Base-by-base conservation (phyloP, 345 rosid genomes). In the Iberis pinnata region DNA sequence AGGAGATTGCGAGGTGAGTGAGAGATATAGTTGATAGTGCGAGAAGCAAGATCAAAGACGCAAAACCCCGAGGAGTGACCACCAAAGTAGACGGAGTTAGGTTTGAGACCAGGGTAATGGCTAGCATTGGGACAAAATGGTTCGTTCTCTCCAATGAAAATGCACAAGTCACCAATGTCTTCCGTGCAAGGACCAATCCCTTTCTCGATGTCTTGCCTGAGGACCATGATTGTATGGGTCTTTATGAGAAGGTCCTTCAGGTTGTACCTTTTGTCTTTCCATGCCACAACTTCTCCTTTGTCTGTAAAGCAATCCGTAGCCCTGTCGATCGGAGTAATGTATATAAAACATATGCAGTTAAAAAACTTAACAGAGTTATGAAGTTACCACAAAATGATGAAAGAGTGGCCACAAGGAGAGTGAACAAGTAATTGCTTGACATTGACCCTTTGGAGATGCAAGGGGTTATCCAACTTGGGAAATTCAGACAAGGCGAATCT, bases 61-160 rank as follows among this genome's bases (percentile, higher is more conserved):
- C 56, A 43, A 39, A 12, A 51, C 19, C 56, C 56, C 0, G 43
- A 51, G 32, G 9, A 2, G 32, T 16, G 56, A 51, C 56, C 56
- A 36, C 43, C 43, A 51, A 51, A 51, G 56, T 51, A 51, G 7
- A 52, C 57, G 1, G 57, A 19, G 43, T 52, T 52, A 22, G 43
- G 57, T 22, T 52, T 52, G 32, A 52, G 56, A 13, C 56, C 56
- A 13, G 43, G 56, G 10, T 35, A 52, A 9, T 52, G 19, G 32
- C 20, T 52, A 20, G 57, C 44, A 1, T n/a, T n/a, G 43, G 37
- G 32, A 20, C 43, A 52, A 22, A 37, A 52, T 6, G 32, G 57
- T 52, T 52, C 43, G 57, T 52, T 52, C 9, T 52, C 42, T 7
- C 43, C 43, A 29, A 52, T 14, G 32, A 52, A 37, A 52, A 52